phyloP scores from a whole-genome alignment of 768 basidiomycete species.

The Xerocomellus dryophilus region DNA sequence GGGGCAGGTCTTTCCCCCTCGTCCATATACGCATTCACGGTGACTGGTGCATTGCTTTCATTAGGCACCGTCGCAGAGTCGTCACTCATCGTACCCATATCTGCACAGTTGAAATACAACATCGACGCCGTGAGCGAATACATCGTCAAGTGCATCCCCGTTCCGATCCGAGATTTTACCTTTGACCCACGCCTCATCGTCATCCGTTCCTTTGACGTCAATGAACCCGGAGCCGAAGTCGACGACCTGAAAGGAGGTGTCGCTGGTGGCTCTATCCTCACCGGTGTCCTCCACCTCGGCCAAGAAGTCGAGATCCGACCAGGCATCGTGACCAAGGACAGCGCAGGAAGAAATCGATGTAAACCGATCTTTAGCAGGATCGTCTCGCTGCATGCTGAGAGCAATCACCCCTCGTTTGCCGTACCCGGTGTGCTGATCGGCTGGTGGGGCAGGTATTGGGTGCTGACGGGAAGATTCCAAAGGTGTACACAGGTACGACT shows the following conservation, averaged over 20 bases:
- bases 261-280: constrained; percentile 96
- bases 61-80: constrained; percentile 94
- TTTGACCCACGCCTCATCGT: constrained; percentile 93
- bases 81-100: constrained; percentile 98
- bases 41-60: background rate
- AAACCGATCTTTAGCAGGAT: constrained; percentile 91
- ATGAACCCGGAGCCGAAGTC: constrained; percentile 97
- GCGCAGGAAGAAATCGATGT: constrained; percentile 69
- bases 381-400: constrained; percentile 91
- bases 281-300: constrained; percentile 85
- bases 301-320: constrained; percentile 96
- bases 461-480: constrained; percentile 89
- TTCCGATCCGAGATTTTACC: constrained; percentile 84
- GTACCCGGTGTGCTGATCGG: constrained; percentile 98
- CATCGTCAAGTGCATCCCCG: too few species aligned
- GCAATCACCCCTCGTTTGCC: constrained; percentile 89
- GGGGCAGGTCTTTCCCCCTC: constrained; percentile 16
- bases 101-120: constrained; percentile 97
- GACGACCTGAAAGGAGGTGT: constrained; percentile 98
- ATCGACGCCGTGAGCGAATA: constrained; percentile 58
- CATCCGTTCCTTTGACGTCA: constrained; percentile 99
- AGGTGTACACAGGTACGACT: constrained; percentile 79
- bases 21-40: constrained; percentile 34
- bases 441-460: constrained; percentile 95
- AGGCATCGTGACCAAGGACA: constrained; percentile 95